A percentile compares a stretch with the other conserved stretches of the same genome.
Evolutionary conservation across 768 basidiomycete genomes (phyloP).

Genomic region (Hypholoma sublateritium): DNA sequence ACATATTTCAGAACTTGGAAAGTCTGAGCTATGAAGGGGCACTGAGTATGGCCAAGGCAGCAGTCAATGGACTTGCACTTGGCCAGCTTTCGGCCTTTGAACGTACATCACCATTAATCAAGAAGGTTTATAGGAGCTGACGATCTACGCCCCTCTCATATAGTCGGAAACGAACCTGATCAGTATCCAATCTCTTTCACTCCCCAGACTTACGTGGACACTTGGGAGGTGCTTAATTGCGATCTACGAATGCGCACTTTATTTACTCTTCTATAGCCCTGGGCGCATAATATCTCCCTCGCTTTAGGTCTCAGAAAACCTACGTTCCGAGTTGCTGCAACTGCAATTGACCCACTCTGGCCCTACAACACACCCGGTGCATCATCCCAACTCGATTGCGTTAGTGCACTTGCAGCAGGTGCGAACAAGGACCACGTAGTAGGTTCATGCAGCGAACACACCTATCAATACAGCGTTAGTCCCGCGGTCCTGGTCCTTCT

Average conservation of each 20-base stretch:
- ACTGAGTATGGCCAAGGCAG: conserved; percentile 41
- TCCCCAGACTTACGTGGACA: conserved; percentile 41
- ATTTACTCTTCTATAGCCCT: conserved; percentile 30
- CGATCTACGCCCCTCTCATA: neutral
- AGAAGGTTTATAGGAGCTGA: neutral
- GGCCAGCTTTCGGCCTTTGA: conserved; percentile 43
- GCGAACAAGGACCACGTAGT: conserved; percentile 41
- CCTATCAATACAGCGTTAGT: conserved; percentile 52
- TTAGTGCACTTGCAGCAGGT: conserved; percentile 48
- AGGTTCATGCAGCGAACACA: conserved; percentile 50
- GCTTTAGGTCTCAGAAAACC: conserved; percentile 36
- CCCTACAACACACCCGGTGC: conserved; percentile 45
- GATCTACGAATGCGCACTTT: neutral
- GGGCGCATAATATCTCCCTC: conserved; percentile 48
- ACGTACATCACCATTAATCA: conserved; percentile 28
- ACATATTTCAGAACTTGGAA: conserved; percentile 37
- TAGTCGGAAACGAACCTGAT: conserved; percentile 58
- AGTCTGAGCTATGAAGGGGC: conserved; percentile 43
- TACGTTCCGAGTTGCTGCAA: conserved; percentile 49
- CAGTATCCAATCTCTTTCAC: conserved; percentile 42
- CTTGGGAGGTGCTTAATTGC: conserved; percentile 39
- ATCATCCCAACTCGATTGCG: conserved; percentile 45
- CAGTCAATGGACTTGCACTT: conserved; percentile 33
- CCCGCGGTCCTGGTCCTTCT: neutral
- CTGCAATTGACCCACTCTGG: conserved; percentile 51